phyloP scores from a whole-genome alignment of 768 basidiomycete species.

The Gloeophyllum trabeum region DNA sequence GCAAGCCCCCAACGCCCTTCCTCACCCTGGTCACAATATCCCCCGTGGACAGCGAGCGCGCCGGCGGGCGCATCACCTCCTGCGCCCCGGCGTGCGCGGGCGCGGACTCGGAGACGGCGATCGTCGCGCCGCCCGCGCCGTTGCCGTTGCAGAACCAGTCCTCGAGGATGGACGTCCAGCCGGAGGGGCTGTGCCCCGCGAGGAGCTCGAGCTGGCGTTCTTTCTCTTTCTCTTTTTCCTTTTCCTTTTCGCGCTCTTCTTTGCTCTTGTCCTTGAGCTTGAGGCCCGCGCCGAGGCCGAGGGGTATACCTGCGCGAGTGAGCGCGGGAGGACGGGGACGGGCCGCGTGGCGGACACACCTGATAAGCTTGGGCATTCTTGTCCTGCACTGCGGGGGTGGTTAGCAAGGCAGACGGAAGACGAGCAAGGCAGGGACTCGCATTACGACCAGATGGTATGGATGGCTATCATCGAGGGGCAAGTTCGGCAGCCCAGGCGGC shows the following conservation, averaged over 20 bases:
- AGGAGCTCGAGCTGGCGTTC: conserved; percentile 20
- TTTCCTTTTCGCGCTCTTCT: too few relatives aligned
- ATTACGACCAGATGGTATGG: conserved; percentile 74
- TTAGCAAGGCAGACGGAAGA: neutral
- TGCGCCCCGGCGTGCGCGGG: conserved; percentile 1
- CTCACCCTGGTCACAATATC: conserved; percentile 32
- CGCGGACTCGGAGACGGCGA: neutral
- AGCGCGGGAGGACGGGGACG: neutral
- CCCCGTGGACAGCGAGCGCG: conserved; percentile 19
- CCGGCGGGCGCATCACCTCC: conserved; percentile 14
- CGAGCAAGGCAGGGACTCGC: conserved; percentile 28
- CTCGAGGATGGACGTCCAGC: conserved; percentile 72
- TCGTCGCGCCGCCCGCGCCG: conserved; percentile 9
- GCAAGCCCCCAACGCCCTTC: conserved; percentile 27
- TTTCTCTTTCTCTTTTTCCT: conserved; percentile 24
- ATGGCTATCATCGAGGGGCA: conserved; percentile 42
- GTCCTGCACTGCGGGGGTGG: conserved; percentile 36
- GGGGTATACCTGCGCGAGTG: conserved; percentile 47
- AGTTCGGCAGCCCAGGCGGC: conserved; percentile 27
- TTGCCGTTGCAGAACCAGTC: conserved; percentile 49
- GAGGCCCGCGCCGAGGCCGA: conserved; percentile 70
- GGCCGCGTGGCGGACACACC: conserved; percentile 23
- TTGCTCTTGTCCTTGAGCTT: conserved; percentile 51
- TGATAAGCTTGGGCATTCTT: conserved; percentile 77
- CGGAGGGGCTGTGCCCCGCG: conserved; percentile 23